Percentiles rank a stretch among this genome's conserved stretches.
phyloP scores from a whole-genome alignment of 108 stramenopile genomes.

The Cyclotella baltica region DNA sequence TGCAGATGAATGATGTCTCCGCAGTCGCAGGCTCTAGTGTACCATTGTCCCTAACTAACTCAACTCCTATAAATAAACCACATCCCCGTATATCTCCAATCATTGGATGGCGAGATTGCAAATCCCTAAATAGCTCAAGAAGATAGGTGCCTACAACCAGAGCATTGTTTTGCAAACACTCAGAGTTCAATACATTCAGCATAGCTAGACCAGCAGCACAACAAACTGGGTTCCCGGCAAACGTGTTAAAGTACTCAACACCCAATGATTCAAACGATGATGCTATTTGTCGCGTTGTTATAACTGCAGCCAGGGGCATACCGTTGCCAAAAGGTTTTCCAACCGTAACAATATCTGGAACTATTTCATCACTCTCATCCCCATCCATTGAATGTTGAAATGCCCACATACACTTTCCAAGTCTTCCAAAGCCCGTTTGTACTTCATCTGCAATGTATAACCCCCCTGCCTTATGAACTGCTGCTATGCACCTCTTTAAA shows the following conservation, averaged over 20 bases:
- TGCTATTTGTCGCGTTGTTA: conserved; percentile 77
- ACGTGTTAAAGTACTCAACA: conserved; percentile 98
- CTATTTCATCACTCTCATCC: conserved; percentile 47
- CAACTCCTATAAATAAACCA: conserved; percentile 95
- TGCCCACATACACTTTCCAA: conserved; percentile 91
- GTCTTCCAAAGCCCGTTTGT: conserved; percentile 95
- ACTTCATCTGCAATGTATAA: conserved; percentile 98
- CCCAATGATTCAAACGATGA: conserved; percentile 84
- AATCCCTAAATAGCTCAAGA: conserved; percentile 42
- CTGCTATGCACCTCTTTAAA: conserved; percentile 63
- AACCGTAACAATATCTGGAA: conserved; percentile 96
- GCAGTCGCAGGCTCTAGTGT: conserved; percentile 72
- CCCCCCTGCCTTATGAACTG: conserved; percentile 89
- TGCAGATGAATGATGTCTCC: conserved; percentile 84
- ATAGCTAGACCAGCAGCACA: conserved; percentile 91
- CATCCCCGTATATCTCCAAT: conserved; percentile 95
- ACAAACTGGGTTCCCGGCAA: conserved; percentile 93
- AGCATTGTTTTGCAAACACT: conserved; percentile 86
- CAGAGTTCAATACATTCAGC: conserved; percentile 78
- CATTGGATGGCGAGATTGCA: conserved; percentile 51
- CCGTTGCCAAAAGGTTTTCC: conserved; percentile 99
- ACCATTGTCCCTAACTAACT: conserved; percentile 72
- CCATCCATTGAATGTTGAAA: conserved; percentile 80
- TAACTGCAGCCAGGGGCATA: conserved; percentile 93
- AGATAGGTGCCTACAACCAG: conserved; percentile 77